Base-by-base conservation (phyloP, 495 filamentous ascomycete species). In the Tetracladium marchalianum region DNA sequence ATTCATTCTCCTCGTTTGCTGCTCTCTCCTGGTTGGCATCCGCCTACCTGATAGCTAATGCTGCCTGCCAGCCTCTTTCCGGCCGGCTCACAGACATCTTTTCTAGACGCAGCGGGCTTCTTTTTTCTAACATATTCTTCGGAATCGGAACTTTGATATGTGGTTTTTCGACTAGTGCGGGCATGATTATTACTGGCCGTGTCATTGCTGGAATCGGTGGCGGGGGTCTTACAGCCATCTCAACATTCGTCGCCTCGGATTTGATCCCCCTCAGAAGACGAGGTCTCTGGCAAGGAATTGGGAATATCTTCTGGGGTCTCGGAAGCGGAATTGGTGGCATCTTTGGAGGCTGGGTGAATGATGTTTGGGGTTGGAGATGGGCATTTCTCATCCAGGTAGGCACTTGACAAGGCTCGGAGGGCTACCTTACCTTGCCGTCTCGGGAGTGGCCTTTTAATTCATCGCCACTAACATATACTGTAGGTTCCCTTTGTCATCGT, bases 11-110 rank as follows among this genome's bases (percentile, higher is more conserved):
- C 41, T 93, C 87, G 1, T 72, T 94, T 35, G 81, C 78, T 13
- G 65, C 92, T 18, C 69, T 95, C 36, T 90, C 88, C 4, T 96
- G 90, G 90, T 78, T 96, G 10, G 90, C 88, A 3, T 84, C 84
- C 2, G 79, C 86, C 16, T 96, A 95, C 61, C 75, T 95, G 27
- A 90, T 96, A 51, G 81, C 90, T 39, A 93, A 90, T 63, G 87
- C 90, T 7, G 86, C 86, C 2, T 82, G 79, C 41, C 90, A 96
- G 52, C 90, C 90, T 2, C 65, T 96, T 10, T 83, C 81, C 43
- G 90, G 90, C 15, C 76, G 85, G 4, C 60, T 95, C 50, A 95
- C 90, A 0, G 90, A 96, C 58, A 92, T 96, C 16, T 92, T 87
- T 60, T 81, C 80, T 5, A 77, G 90, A 8, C 73, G 85, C 0